Evolutionary conservation across 495 filamentous ascomycete species (phyloP), one percentile per base, ranked within the genome.

Genomic region (Xeromyces bisporus): DNA sequence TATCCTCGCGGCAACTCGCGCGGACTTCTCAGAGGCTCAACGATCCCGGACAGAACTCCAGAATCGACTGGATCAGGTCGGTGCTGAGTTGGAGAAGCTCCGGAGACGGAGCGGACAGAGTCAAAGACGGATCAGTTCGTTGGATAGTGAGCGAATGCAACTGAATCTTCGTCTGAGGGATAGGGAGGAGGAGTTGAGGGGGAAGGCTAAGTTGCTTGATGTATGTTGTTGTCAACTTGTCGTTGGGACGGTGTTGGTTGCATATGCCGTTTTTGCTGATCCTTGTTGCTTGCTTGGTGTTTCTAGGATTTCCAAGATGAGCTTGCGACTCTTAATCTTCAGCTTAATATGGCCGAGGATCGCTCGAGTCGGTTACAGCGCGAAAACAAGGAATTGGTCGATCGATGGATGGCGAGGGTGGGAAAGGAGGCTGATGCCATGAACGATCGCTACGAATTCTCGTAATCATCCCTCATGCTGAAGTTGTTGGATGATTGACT

Each of bases 311-410:
- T 91, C 35, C 87, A 94, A 52, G 86, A 93, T 52, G 87, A 96
- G 45, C 69, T 89, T 39, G 68, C 86, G 23, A 73, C 81, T 2
- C 53, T 92, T 28, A 83, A 81, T 36, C 67, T 94, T 38, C 78
- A 94, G 52, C 65, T 93, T 2, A 84, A 93, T 44, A 73, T 93
- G 64, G 71, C 76, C 6, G 80, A 87, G 45, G 67, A 84, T 47
- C 67, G 65, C 42, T 62, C 61, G 3, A 64, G 67, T 38, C 74
- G 71, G 43, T 56, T 91, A 34, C 58, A 72, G 46, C 63, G 60
- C n/a, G 87, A 96, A 46, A 93, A 96, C 44, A 67, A 81, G 44
- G 79, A 93, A 28, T 60, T 94, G 21, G 71, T 93, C 31, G 75
- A 85, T 44, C 68, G 87, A 27, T 94, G 80, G 81, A 89, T 96